Base-by-base conservation (phyloP, 2,329 filamentous ascomycete genomes). In the Fusarium armeniacum region DNA sequence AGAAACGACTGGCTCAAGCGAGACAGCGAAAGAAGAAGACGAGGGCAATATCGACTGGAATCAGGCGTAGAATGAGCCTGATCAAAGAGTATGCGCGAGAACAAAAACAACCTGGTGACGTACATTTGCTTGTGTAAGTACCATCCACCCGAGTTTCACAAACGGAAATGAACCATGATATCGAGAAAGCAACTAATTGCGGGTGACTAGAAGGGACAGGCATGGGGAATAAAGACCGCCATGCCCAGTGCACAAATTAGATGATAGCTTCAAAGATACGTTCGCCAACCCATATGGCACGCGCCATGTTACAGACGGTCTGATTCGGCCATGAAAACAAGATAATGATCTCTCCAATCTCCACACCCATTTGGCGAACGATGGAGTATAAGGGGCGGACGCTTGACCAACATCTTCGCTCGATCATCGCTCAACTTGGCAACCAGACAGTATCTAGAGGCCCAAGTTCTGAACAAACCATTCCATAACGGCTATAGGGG, bases 251-350 rank as follows among this genome's bases (percentile, higher is more conserved):
- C 36, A 47, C 20, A 38, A 49, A 40, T 51, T 35, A 58, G 26
- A 65, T 38, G 33, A 33, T 28, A n/a, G 38, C 38, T 32, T 51
- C 24, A 8, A 24, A 49, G 30, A 43, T 36, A 70, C 22, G 38
- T 30, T 24, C 49, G 12, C 54, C 56, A 67, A 56, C 55, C 49
- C 43, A 28, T 40, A 36, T 41, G 38, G 44, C 49, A 70, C 62
- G 56, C 47, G 33, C 38, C 26, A 24, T 51, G 26, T 22, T 44
- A 22, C 30, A 50, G n/a, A 38, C 28, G 36, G 28, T 57, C 32
- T 66, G 40, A 66, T 55, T 62, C 62, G 61, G 32, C 35, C 47
- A 49, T 36, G 28, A 22, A 10, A 38, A 38, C 26, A 53, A 57
- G 54, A 65, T 57, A 50, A 41, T 28, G 24, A 41, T 47, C 22